These are phyloP conservation scores for Aphanomyces cochlioides DNA, from an alignment of 352 stramenopile species.

Conservation along the genomic window DNA sequence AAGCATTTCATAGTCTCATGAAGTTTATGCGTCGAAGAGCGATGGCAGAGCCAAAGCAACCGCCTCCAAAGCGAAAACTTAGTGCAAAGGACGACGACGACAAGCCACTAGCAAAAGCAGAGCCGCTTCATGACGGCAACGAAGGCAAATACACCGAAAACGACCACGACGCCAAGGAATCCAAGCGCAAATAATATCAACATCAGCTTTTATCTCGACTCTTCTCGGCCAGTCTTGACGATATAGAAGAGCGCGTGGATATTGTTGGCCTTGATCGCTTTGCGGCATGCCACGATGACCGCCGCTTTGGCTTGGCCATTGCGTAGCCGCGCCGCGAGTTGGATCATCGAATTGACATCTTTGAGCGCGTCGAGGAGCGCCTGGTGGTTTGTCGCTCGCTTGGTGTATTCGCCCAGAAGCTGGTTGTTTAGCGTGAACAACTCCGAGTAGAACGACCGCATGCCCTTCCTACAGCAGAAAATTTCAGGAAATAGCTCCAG, in stretches of 20 bases:
- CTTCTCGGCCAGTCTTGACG: conserved; percentile 79
- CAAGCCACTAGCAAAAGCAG: background rate
- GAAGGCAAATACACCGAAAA: conserved; percentile 26
- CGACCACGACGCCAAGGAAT: conserved; percentile 33
- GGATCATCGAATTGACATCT: conserved; percentile 90
- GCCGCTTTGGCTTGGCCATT: conserved; percentile 81
- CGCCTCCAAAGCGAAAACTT: conserved; percentile 16
- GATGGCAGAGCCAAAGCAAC: conserved; percentile 37
- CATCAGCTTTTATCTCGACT: conserved; percentile 34
- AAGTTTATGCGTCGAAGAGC: conserved; percentile 62
- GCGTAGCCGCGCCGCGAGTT: conserved; percentile 82
- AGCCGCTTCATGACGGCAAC: background rate
- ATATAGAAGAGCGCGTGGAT: conserved; percentile 85
- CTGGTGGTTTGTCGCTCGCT: conserved; percentile 89
- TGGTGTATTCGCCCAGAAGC: conserved; percentile 89
- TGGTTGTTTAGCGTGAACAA: conserved; percentile 89
- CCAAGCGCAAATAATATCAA: conserved; percentile 34
- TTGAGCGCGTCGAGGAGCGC: conserved; percentile 87
- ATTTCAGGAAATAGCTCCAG: background rate
- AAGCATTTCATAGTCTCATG: conserved; percentile 70
- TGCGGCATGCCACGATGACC: conserved; percentile 77
- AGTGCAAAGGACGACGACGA: conserved; percentile 11
- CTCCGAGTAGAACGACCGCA: conserved; percentile 87
- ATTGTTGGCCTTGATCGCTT: conserved; percentile 85
- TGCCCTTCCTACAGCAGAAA: conserved; percentile 43